Percentiles rank a stretch among this genome's conserved stretches.
These are phyloP conservation scores for Astrothelium subdiscretum DNA, from an alignment of 495 filamentous ascomycete species.

Conservation along the genomic window DNA sequence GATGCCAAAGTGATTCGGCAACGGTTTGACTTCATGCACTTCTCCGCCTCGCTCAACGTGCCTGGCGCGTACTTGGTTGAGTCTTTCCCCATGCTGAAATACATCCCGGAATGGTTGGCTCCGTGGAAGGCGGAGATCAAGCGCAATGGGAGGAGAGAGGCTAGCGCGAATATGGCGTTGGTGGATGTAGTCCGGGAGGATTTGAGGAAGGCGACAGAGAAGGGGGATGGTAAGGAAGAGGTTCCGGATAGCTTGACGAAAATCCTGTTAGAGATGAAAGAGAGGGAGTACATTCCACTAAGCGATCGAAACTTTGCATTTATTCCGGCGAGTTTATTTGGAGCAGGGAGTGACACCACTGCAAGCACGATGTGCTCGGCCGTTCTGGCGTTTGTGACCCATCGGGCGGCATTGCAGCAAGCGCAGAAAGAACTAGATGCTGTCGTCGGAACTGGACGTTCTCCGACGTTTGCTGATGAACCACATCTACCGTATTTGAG, in stretches of 20 bases:
- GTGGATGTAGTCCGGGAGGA: constrained; percentile 44
- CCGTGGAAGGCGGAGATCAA: constrained; percentile 50
- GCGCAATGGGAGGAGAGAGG: constrained; percentile 38
- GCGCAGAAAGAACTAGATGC: constrained; percentile 44
- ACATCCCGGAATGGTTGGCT: constrained; percentile 43
- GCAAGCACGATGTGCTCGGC: constrained; percentile 49
- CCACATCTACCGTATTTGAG: constrained; percentile 39
- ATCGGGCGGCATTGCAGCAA: constrained; percentile 36
- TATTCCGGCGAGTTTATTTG: constrained; percentile 50
- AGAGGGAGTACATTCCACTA: constrained; percentile 36
- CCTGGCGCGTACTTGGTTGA: constrained; percentile 49
- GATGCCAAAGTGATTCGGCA: constrained; percentile 40
- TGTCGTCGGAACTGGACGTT: constrained; percentile 39
- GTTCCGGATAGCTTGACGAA: constrained; percentile 40
- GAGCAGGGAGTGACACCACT: constrained; percentile 55
- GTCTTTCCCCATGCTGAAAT: constrained; percentile 41
- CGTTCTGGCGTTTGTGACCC: constrained; percentile 44
- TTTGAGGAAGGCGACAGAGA: constrained; percentile 30
- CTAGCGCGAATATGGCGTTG: constrained; percentile 38
- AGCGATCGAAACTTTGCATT: constrained; percentile 44
- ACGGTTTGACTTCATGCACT: constrained; percentile 46
- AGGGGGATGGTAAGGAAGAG: constrained; percentile 18
- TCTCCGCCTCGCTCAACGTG: constrained; percentile 47
- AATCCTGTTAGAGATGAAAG: constrained; percentile 36
- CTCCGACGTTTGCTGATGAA: constrained; percentile 41